phyloP scores from a whole-genome alignment of 1,284 basidiomycete species.

The Xanthoconium separans region DNA sequence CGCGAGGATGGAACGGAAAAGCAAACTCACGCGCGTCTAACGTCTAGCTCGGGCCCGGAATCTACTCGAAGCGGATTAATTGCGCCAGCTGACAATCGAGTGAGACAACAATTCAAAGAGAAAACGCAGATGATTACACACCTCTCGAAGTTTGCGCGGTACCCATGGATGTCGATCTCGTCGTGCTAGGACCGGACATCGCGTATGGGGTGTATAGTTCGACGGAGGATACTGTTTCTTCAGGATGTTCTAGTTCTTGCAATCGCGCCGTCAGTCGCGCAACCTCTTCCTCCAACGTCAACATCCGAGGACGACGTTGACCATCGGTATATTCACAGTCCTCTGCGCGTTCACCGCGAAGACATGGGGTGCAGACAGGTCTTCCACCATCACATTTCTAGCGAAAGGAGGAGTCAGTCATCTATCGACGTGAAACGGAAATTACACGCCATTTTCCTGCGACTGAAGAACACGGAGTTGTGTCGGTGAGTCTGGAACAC shows the following conservation, averaged over 20 bases:
- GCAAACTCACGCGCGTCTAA: slow-evolving; percentile 12
- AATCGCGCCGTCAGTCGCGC: slow-evolving; percentile 36
- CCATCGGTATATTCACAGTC: slow-evolving; percentile 45
- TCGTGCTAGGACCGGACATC: background rate
- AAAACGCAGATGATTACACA: background rate
- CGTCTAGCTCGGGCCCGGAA: slow-evolving; percentile 4
- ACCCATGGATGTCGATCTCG: background rate
- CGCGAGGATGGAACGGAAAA: background rate
- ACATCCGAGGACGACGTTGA: slow-evolving; percentile 33
- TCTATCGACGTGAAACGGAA: no score
- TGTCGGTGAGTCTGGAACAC: background rate
- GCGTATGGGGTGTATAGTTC: slow-evolving; percentile 35
- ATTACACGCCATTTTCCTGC: slow-evolving; percentile 38
- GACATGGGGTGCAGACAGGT: slow-evolving; percentile 39
- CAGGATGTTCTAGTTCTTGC: slow-evolving; percentile 37
- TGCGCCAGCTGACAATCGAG: background rate
- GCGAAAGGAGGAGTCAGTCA: background rate
- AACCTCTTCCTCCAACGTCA: slow-evolving; percentile 40
- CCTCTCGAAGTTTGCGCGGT: background rate
- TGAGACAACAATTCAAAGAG: background rate
- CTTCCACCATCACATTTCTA: slow-evolving; percentile 43
- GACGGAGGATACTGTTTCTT: slow-evolving; percentile 22
- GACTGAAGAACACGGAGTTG: slow-evolving; percentile 20
- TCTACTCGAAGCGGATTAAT: background rate
- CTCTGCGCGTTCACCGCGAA: slow-evolving; percentile 33